These are phyloP conservation scores for Trapa incisa DNA, from an alignment of 345 rosid genomes.

Conservation along the genomic window DNA sequence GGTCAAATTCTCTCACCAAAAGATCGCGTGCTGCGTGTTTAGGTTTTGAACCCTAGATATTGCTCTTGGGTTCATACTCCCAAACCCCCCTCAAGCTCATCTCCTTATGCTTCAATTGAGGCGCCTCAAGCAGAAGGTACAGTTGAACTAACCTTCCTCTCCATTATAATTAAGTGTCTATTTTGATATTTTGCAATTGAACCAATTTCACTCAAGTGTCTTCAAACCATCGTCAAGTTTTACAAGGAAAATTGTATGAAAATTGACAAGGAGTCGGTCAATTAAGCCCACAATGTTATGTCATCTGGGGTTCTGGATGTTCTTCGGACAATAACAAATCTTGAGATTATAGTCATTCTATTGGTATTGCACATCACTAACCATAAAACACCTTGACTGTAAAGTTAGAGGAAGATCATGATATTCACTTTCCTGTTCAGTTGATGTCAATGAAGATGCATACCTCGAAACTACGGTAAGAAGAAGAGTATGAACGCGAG, in stretches of 20 bases:
- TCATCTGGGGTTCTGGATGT: not conserved
- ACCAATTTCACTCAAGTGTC: not conserved
- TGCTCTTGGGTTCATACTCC: not conserved
- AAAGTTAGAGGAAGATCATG: too few relatives aligned
- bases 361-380: too few relatives aligned
- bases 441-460: not conserved
- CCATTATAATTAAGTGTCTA: not conserved
- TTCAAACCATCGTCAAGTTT: not conserved
- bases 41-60: not conserved
- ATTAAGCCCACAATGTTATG: not conserved
- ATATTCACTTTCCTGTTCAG: not conserved
- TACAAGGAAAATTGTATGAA: not conserved
- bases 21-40: not conserved
- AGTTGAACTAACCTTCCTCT: not conserved
- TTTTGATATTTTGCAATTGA: not conserved
- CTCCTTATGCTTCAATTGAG: not conserved
- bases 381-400: too few relatives aligned
- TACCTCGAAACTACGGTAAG: not conserved
- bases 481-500: constrained; percentile 4
- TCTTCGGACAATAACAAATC: too few relatives aligned
- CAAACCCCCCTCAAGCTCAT: not conserved
- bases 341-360: too few relatives aligned
- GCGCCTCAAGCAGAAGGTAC: not conserved
- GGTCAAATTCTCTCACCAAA: too few relatives aligned
- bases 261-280: not conserved